A percentile compares a stretch with the other conserved stretches of the same genome.
Evolutionary conservation across 1,284 basidiomycete species (phyloP).

Genomic region (Pseudozyma sp.): DNA sequence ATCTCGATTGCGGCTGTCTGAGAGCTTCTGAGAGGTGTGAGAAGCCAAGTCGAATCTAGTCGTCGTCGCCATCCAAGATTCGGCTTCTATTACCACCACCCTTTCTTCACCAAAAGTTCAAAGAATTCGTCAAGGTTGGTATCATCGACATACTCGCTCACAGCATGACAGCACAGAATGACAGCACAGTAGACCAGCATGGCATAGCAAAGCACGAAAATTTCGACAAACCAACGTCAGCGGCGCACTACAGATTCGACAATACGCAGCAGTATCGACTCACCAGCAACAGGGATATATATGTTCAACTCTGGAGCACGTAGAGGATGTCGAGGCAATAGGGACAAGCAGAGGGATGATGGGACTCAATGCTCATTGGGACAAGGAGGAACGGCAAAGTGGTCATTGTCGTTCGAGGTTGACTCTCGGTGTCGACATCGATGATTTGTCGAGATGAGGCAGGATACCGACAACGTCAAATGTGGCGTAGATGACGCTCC

Average conservation of each 20-base stretch:
- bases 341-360: too few species aligned
- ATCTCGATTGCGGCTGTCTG: neutral
- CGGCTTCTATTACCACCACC: constrained; percentile 26
- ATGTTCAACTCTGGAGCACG: neutral
- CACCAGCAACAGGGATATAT: neutral
- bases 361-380: too few species aligned
- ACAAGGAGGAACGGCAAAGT: too few species aligned
- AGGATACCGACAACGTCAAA: too few species aligned
- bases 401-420: too few species aligned
- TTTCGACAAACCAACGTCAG: neutral
- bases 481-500: too few species aligned
- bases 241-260: neutral
- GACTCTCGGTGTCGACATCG: too few species aligned
- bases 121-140: constrained; percentile 51
- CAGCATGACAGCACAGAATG: neutral
- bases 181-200: constrained; percentile 2
- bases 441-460: too few species aligned
- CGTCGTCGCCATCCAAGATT: constrained; percentile 15
- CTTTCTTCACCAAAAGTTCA: constrained; percentile 28
- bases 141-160: neutral
- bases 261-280: neutral
- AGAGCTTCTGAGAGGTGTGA: neutral
- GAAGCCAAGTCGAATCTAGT: constrained; percentile 1
- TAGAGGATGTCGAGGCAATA: too few species aligned
- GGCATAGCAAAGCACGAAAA: constrained; percentile 2